Base-by-base conservation (phyloP, 306 rosid species). In the Cicer judaicum region DNA sequence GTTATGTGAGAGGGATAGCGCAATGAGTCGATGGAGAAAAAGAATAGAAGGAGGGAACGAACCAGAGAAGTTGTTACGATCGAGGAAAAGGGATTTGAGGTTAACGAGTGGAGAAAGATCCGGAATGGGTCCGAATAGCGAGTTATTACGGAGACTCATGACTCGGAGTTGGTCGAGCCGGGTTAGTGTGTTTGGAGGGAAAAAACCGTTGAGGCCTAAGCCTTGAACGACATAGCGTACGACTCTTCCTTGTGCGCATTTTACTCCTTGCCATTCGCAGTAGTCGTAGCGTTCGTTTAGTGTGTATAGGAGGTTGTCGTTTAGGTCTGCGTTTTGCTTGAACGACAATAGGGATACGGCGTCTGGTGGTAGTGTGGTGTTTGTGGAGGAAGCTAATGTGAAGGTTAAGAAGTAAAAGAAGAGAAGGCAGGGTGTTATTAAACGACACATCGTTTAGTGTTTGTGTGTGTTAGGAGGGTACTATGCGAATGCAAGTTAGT, bases 191-290 rank as follows among this genome's bases (percentile, higher is more conserved):
- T 83, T 0, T 0, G 94, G 64, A 1, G 91, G 65, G 73, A 91
- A 77, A n/a, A 56, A 5, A 70, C 97, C 98, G 4, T 84, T 79
- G 38, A 93, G 96, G 55, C 74, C 67, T 21, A 74, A 78, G 53
- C 71, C 54, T 4, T 63, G 92, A 29, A 89, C 83, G 36, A 71
- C 79, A 44, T 85, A 55, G 4, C 92, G 86, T 40, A 93, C 88
- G 0, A 93, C 96, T 1, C 94, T 89, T 36, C 89, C 89, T 14
- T 91, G 97, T 1, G 83, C 78, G 68, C 98, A 93, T 46, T 89
- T 93, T 9, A 93, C 97, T 36, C 98, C 98, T 43, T 81, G 86
- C 97, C 98, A 93, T 52, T 85, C 77, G 70, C 98, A 93, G 83
- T 88, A 93, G 78, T 89, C 97, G 79, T 80, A 87, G 9, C 78